Evolutionary conservation across 73 alveolate species (phyloP), one percentile per base, ranked within the genome.

Genomic region (Stentor roeselii): DNA sequence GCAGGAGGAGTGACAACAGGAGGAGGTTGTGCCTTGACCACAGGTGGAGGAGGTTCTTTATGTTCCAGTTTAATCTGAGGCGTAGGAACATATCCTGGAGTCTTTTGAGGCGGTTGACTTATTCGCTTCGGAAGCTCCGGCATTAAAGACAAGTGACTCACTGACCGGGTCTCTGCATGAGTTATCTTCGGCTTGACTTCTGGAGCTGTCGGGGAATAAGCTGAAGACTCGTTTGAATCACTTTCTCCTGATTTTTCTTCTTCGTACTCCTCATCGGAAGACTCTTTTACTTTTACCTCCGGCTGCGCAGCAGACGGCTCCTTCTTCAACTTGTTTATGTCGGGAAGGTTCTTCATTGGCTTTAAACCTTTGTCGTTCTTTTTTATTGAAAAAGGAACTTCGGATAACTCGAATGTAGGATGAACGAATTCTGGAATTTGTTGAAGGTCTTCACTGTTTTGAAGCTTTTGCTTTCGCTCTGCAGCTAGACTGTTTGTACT

Each of bases 321-420:
- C 2, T 67, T 76, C n/a, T 40, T 76, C 3, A 39, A 39, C 1
- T 76, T 76, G 27, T 37, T 39, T 27, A 76, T 41, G 84, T 76
- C 80, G 11, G 80, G 80, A 40, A 67, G 80, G 27, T 21, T 67
- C 34, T 67, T 67, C 41, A 67, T 67, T 21, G 80, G 80, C 41
- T 67, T 67, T 36, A 32, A 34, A 34, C 41, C 80, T 67, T 67
- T 67, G 2, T 67, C 80, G 2, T 67, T 67, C 41, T 67, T 67
- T 67, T 67, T 76, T 1, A 37, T 76, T 76, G 84, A 76, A 40
- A 76, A 39, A 76, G 84, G 84, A 37, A 41, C 3, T 15, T 76
- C 74, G 6, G 60, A 21, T 0, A 76, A 34, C 34, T 76, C 74
- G 39, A 76, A 37, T 15, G 74, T 30, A 0, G 84, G 84, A 40